phyloP scores from a whole-genome alignment of 306 rosid species.

The Elaeagnus macrophylla region DNA sequence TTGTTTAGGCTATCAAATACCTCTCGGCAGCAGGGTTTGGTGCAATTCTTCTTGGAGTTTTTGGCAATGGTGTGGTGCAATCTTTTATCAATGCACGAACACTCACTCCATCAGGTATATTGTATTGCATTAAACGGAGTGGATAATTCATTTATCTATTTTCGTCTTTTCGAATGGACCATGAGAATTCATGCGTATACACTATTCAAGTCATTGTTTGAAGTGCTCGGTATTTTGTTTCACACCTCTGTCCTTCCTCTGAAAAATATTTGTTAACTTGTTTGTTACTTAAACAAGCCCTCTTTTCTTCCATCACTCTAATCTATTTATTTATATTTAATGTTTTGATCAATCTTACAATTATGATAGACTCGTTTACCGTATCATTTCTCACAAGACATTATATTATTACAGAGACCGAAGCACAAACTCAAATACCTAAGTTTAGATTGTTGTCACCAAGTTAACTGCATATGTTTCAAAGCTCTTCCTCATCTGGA shows the following conservation, averaged over 20 bases:
- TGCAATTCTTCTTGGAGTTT: constrained; percentile 79
- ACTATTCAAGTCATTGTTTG: neutral
- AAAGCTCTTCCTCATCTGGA: constrained; percentile 20
- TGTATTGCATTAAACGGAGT: constrained; percentile 8
- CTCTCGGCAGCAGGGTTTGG: constrained; percentile 95
- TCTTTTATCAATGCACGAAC: constrained; percentile 77
- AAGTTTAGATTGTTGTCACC: too few species aligned
- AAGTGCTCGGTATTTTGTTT: neutral
- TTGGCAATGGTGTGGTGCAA: constrained; percentile 87
- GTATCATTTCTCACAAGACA: neutral
- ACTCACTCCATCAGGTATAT: constrained; percentile 54
- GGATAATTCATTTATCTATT: too few species aligned
- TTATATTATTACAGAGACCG: neutral
- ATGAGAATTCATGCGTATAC: too few species aligned
- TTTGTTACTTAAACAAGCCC: too few species aligned
- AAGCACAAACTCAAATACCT: too few species aligned
- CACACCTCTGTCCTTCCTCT: too few species aligned
- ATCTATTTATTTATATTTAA: too few species aligned
- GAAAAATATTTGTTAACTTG: too few species aligned
- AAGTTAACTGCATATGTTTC: constrained; percentile 10
- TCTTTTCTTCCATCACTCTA: too few species aligned
- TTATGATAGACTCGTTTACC: too few species aligned
- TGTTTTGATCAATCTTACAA: neutral
- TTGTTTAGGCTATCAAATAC: constrained; percentile 74
- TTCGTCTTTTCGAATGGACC: too few species aligned